Base-by-base conservation (phyloP, 139 green algal species). In the Ulvella scutata region DNA sequence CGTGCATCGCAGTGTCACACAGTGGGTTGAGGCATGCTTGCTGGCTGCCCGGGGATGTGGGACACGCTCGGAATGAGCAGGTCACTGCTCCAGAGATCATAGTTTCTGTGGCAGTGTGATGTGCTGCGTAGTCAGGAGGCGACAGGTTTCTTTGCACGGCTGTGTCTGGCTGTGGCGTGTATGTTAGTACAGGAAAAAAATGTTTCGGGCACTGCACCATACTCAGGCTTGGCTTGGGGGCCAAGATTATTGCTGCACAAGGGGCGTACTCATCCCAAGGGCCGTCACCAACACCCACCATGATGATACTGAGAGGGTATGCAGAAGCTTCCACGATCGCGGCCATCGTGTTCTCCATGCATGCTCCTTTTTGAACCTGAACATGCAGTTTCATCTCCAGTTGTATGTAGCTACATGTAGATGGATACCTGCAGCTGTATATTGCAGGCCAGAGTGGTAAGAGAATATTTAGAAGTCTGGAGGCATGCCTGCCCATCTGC, bases 271-370 rank as follows among this genome's bases (percentile, higher is more conserved):
- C 17, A 40, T 88, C 79, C 74, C 76, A 85, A 37, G 79, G 83
- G 9, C 88, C 88, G 62, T 93, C 88, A 4, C 88, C 88, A 7
- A 93, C 88, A 0, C 88, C 88, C 21, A 93, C 83, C 82, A 91
- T 88, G 35, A 93, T 73, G 44, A 94, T 91, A 13, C 80, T 87
- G n/a, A 91, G 78, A 3, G 87, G 85, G n/a, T 87, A 73, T 36
- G 4, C n/a, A 36, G 44, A 89, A 43, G 83, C 85, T 34, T 62
- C 77, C 28, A 88, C 83, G 40, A 88, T 88, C 6, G 83, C 83
- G 35, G 80, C 28, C 3, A 81, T 78, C 4, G 83, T 88, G n/a
- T 75, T 79, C 44, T 77, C 21, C 44, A 62, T 62, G 13, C 44
- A 62, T 62, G 29, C n/a, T 36, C 44, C 44, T 4, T 10, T 0